A percentile compares a stretch with the other conserved stretches of the same genome.
phyloP scores from a whole-genome alignment of 768 basidiomycete genomes.

The Pleurotus salmoneostramineus region DNA sequence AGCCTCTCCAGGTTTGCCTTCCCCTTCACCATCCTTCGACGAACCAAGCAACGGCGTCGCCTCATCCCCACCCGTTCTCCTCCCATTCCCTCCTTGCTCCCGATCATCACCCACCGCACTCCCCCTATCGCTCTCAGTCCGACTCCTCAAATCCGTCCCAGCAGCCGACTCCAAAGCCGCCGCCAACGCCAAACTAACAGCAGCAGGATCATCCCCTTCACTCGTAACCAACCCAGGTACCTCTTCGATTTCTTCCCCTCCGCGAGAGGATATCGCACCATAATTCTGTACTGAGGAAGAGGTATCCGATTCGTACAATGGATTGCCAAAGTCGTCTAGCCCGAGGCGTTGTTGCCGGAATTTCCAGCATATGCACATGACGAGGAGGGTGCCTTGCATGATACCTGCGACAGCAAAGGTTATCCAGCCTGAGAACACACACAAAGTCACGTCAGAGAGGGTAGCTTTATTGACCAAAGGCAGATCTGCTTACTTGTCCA shows the following conservation, averaged over 20 bases:
- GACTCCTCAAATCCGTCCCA: conserved; percentile 18
- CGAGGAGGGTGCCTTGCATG: conserved; percentile 78
- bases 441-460: background rate
- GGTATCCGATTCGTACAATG: conserved; percentile 14
- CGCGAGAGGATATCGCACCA: background rate
- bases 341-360: conserved; percentile 66
- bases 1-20: background rate
- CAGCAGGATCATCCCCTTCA: conserved; percentile 19
- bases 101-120: background rate
- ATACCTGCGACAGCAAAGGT: conserved; percentile 77
- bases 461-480: background rate
- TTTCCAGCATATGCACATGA: conserved; percentile 88
- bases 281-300: background rate
- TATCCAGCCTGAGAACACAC: conserved; percentile 56
- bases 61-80: conserved; percentile 10
- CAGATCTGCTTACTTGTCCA: conserved; percentile 66
- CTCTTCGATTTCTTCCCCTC: conserved; percentile 3
- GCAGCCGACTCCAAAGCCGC: conserved; percentile 19
- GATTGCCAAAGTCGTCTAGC: conserved; percentile 87
- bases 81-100: background rate
- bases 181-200: conserved; percentile 17
- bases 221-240: conserved; percentile 20
- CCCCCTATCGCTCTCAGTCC: background rate
- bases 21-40: conserved; percentile 5
- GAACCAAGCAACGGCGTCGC: conserved; percentile 17